phyloP scores from a whole-genome alignment of 2,329 filamentous ascomycete genomes.

The Fusarium xyrophilum region DNA sequence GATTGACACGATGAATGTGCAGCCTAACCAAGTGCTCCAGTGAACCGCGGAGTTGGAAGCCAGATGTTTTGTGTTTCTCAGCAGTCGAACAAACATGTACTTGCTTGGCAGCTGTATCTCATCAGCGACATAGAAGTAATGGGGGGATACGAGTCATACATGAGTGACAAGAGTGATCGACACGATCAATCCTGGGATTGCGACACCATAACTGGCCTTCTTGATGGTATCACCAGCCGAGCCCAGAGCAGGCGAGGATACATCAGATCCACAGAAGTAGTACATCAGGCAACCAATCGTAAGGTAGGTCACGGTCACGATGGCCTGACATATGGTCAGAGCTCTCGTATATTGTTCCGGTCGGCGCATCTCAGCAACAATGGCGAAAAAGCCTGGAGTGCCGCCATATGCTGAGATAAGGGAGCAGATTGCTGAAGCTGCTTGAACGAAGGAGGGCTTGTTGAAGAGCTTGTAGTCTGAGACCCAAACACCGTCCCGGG shows the following conservation, averaged over 20 bases:
- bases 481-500: conserved; percentile 32
- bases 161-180: conserved; percentile 39
- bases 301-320: conserved; percentile 45
- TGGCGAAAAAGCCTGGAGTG: conserved; percentile 45
- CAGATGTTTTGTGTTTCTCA: conserved; percentile 43
- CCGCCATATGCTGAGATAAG: conserved; percentile 49
- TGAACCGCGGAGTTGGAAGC: conserved; percentile 39
- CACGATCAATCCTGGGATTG: conserved; percentile 42
- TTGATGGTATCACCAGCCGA: conserved; percentile 52
- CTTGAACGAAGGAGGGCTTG: conserved; percentile 44
- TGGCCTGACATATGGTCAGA: conserved; percentile 38
- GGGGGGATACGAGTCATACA: neutral
- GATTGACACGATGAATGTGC: conserved; percentile 35
- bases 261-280: conserved; percentile 54
- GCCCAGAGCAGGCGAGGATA: conserved; percentile 55
- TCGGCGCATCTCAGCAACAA: conserved; percentile 45
- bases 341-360: conserved; percentile 40
- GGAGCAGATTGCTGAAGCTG: conserved; percentile 43
- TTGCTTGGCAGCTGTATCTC: conserved; percentile 8
- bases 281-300: conserved; percentile 51
- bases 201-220: conserved; percentile 52
- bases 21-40: conserved; percentile 44
- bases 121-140: neutral
- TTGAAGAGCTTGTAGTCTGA: conserved; percentile 45
- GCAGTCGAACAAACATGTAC: conserved; percentile 21